Evolutionary conservation across 106 monocot species (phyloP).

Genomic region (Platanthera zijinensis): DNA sequence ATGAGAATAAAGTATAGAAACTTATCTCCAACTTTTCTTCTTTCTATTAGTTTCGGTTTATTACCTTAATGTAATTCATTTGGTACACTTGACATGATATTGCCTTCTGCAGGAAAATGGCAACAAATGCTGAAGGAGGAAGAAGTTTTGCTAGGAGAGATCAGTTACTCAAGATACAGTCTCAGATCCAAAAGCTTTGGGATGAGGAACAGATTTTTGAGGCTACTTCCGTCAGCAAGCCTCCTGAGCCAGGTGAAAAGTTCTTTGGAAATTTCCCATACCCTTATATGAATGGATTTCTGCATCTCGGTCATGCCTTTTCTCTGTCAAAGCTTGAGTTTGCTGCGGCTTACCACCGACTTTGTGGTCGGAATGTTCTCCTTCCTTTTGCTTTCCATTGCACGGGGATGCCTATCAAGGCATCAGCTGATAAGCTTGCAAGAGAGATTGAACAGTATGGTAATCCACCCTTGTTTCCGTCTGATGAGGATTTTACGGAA

Average conservation of each 20-base stretch:
- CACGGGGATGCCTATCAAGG: constrained; percentile 97
- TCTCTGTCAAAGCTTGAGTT: constrained; percentile 80
- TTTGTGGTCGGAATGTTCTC: constrained; percentile 72
- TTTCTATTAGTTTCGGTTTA: not conserved
- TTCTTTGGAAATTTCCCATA: constrained; percentile 97
- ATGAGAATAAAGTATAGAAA: not conserved
- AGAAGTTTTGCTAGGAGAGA: constrained; percentile 77
- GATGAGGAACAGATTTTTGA: constrained; percentile 60
- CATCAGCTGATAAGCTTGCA: constrained; percentile 79
- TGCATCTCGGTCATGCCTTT: constrained; percentile 85
- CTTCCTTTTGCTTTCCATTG: constrained; percentile 93
- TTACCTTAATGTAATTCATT: not conserved
- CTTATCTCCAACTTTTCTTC: not conserved
- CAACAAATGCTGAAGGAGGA: constrained; percentile 25
- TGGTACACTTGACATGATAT: not conserved
- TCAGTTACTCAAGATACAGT: constrained; percentile 55
- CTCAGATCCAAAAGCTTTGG: constrained; percentile 55
- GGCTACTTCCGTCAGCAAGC: constrained; percentile 26
- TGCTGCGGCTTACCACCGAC: constrained; percentile 58
- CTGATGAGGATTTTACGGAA: constrained; percentile 31
- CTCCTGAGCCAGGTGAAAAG: constrained; percentile 52
- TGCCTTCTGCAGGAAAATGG: constrained; percentile 20
- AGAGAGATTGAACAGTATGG: constrained; percentile 58
- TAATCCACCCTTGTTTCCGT: constrained; percentile 66
- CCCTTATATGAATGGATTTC: constrained; percentile 86